Conservation (phyloP, 768 basidiomycete genomes). For the Gymnopilus dilepis region DNA sequence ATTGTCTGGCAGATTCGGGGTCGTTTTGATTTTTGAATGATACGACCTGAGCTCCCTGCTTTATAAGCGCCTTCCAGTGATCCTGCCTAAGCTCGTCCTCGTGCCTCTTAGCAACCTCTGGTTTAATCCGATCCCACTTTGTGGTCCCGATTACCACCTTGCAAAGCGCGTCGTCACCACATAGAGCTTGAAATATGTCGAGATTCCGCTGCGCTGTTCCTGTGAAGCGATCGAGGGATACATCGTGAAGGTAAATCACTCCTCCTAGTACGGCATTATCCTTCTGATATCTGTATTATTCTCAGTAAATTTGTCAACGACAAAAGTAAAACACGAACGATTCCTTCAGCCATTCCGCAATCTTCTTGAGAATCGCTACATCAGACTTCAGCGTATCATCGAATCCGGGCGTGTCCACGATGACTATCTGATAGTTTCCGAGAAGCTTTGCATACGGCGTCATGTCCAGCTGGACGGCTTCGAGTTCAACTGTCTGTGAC, state of each 20-base stretch:
- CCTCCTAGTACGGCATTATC: background rate
- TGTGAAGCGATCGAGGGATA: slow-evolving; percentile 6
- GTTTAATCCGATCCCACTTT: background rate
- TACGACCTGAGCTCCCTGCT: slow-evolving; percentile 1
- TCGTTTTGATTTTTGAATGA: background rate
- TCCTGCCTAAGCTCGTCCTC: background rate
- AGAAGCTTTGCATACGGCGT: no score
- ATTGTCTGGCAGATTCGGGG: background rate
- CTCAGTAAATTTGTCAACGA: background rate
- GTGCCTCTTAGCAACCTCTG: background rate
- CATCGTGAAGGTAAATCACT: slow-evolving; percentile 4
- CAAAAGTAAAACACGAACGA: background rate
- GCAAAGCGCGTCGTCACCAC: background rate
- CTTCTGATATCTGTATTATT: background rate
- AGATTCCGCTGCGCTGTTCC: slow-evolving; percentile 5
- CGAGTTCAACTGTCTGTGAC: slow-evolving; percentile 2
- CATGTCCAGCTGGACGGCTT: background rate
- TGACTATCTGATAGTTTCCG: background rate
- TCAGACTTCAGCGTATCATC: slow-evolving; percentile 7
- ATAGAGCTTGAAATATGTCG: slow-evolving; percentile 1
- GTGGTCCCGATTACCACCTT: slow-evolving; percentile 1
- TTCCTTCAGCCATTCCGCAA: slow-evolving; percentile 1
- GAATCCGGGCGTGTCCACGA: slow-evolving; percentile 19
- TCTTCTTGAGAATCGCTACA: background rate
- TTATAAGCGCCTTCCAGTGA: slow-evolving; percentile 14